These are phyloP conservation scores for Triadica sebifera DNA, from an alignment of 345 rosid species.

Conservation along the genomic window DNA sequence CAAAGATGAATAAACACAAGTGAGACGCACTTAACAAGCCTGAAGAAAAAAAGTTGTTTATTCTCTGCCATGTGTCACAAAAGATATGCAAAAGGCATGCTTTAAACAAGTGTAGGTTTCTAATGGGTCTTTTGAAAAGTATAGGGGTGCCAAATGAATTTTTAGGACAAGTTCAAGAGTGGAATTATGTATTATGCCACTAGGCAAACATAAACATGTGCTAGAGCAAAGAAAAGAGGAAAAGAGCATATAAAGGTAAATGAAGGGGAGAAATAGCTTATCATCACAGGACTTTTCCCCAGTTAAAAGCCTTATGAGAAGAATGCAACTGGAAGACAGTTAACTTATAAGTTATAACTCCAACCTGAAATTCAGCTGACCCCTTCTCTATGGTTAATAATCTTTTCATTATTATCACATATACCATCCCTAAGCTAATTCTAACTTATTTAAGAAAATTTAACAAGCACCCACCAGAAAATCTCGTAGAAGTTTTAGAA, in stretches of 20 bases:
- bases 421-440: not conserved
- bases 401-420: no score
- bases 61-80: no score
- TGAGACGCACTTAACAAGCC: conserved; percentile 6
- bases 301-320: not conserved
- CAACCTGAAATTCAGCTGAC: no score
- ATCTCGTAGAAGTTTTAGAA: not conserved
- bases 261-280: not conserved
- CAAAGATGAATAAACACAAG: no score
- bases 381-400: no score
- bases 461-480: not conserved
- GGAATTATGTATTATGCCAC: no score
- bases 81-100: not conserved
- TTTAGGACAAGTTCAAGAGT: no score
- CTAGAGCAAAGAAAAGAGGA: not conserved
- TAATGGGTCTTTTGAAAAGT: no score
- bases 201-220: not conserved
- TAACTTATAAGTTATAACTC: not conserved
- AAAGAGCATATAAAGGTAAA: not conserved
- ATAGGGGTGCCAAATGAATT: no score
- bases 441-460: not conserved
- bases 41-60: no score
- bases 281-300: not conserved
- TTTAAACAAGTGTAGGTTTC: no score
- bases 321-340: not conserved